Evolutionary conservation across 768 basidiomycete genomes (phyloP).

Genomic region (Suillus variegatus): DNA sequence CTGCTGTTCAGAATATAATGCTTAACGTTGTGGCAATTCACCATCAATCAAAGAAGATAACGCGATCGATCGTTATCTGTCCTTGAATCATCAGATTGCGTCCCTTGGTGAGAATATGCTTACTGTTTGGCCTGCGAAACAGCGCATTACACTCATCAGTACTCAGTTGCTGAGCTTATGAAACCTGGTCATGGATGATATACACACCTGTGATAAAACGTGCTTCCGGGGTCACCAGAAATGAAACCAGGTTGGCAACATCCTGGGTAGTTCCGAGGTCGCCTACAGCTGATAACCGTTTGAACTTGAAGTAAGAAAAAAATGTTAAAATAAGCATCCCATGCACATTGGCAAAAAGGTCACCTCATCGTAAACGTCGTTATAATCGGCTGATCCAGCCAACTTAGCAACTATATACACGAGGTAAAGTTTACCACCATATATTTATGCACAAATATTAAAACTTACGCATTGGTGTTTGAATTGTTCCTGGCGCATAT

Average conservation of each 20-base stretch:
- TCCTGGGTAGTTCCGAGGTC: slow-evolving; percentile 30
- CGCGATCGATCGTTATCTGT: slow-evolving; percentile 29
- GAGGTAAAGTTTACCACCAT: not conserved
- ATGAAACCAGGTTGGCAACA: slow-evolving; percentile 38
- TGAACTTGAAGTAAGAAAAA: slow-evolving; percentile 11
- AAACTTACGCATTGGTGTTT: slow-evolving; percentile 31
- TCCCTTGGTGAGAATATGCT: not conserved
- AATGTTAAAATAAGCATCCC: not conserved
- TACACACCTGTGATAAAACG: slow-evolving; percentile 38
- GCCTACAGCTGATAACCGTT: slow-evolving; percentile 19
- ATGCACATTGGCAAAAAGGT: not conserved
- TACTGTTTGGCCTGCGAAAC: slow-evolving; percentile 28
- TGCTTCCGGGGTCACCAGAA: slow-evolving; percentile 35
- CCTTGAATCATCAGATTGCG: not conserved
- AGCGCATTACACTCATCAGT: not conserved
- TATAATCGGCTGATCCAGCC: slow-evolving; percentile 13
- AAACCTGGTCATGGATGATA: not conserved
- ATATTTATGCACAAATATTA: not conserved
- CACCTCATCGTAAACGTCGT: slow-evolving; percentile 19
- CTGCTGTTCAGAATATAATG: slow-evolving; percentile 21
- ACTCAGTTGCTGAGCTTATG: not conserved
- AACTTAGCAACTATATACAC: slow-evolving; percentile 21
- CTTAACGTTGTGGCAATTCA: not conserved
- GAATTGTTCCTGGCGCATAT: slow-evolving; percentile 34
- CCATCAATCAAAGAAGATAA: slow-evolving; percentile 24